These are phyloP conservation scores for Penicillium verrucosum DNA, from an alignment of 2,329 filamentous ascomycete genomes.

Conservation along the genomic window DNA sequence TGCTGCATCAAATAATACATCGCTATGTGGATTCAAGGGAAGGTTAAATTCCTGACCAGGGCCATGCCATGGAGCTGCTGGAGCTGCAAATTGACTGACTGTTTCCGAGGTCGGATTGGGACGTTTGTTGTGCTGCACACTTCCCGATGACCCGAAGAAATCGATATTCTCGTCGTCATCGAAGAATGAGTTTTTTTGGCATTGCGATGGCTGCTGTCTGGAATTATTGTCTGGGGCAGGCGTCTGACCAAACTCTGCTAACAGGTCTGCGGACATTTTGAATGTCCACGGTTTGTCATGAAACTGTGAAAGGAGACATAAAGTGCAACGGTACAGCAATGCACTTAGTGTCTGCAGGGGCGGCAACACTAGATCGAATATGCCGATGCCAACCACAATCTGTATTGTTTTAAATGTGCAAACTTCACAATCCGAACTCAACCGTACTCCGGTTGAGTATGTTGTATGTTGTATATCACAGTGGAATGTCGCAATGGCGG, in stretches of 20 bases:
- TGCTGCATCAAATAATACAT: conserved; percentile 64
- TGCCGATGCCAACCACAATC: background rate
- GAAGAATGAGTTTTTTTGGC: conserved; percentile 22
- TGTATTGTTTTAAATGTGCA: background rate
- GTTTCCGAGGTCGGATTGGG: background rate
- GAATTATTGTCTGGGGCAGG: conserved; percentile 18
- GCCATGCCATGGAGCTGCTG: conserved; percentile 6
- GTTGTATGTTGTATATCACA: conserved; percentile 7
- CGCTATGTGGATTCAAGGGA: conserved; percentile 31
- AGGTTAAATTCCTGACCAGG: conserved; percentile 14
- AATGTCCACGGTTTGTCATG: conserved; percentile 5
- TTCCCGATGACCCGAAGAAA: conserved; percentile 9
- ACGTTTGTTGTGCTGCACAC: background rate
- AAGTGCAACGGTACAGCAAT: background rate
- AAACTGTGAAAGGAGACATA: background rate
- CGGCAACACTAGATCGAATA: background rate
- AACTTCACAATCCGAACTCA: background rate
- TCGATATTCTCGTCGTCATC: conserved; percentile 21
- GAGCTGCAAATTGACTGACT: conserved; percentile 3
- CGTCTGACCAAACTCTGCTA: conserved; percentile 49
- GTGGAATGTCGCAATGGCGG: conserved; percentile 11
- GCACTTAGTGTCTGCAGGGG: background rate
- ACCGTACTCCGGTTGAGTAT: background rate
- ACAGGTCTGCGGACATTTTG: conserved; percentile 53
- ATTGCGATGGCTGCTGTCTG: conserved; percentile 3